phyloP scores from a whole-genome alignment of 2,329 filamentous ascomycete genomes.

The Hypomyces perniciosus region DNA sequence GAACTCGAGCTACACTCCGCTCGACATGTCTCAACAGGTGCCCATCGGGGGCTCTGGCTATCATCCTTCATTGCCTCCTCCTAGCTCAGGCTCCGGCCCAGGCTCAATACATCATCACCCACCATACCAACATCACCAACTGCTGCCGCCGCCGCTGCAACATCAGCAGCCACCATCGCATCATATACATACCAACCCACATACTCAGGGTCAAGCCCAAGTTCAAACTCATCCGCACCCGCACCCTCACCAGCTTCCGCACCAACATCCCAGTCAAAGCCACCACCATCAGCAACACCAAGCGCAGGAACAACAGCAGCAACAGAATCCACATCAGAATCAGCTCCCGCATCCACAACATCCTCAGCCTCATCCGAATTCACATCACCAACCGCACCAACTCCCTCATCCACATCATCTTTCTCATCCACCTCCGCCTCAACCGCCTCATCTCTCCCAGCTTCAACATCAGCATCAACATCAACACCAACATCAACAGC shows the following conservation, averaged over 20 bases:
- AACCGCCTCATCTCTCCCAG: conserved; percentile 1
- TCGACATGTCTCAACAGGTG: conserved; percentile 28
- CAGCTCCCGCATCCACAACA: not conserved
- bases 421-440: conserved; percentile 10
- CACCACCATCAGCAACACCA: conserved; percentile 13
- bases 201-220: conserved; percentile 9
- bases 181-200: conserved; percentile 18
- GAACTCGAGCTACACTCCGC: conserved; percentile 26
- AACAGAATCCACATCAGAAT: not conserved
- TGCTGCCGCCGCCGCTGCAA: conserved; percentile 4
- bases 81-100: conserved; percentile 17
- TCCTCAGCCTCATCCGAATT: not conserved
- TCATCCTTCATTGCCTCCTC: conserved; percentile 17
- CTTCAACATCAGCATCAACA: conserved; percentile 8
- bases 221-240: conserved; percentile 19
- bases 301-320: conserved; percentile 5
- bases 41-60: conserved; percentile 23
- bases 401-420: not conserved
- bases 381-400: not conserved
- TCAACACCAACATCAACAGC: conserved; percentile 9
- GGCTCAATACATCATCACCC: conserved; percentile 13
- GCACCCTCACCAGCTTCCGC: conserved; percentile 18
- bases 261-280: conserved; percentile 2
- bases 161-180: conserved; percentile 11
- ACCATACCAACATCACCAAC: conserved; percentile 16